Evolutionary conservation across 2,329 filamentous ascomycete species (phyloP), one percentile per base, ranked within the genome.

Genomic region (Chrysoporthe austroafricana): DNA sequence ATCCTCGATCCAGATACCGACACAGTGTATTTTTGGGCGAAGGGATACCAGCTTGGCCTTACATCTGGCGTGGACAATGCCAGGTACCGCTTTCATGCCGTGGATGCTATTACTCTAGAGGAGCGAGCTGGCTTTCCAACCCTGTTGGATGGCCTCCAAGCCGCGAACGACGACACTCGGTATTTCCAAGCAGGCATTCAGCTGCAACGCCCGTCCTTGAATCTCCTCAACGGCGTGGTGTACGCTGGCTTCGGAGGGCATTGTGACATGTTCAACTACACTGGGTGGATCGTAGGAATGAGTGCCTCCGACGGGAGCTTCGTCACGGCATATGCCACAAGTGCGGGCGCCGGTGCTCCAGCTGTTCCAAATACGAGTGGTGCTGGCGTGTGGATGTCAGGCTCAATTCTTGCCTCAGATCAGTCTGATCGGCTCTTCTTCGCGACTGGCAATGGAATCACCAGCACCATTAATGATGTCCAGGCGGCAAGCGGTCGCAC

Each of bases 241-340:
- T 80, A 83, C 62, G 82, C 78, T 16, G 82, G 77, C 1, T 84
- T 85, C 69, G 82, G 82, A 14, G 81, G 81, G 8, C 78, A 84
- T 66, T 84, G 82, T 67, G 82, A 83, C 70, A 73, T 79, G 2
- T 84, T 79, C 73, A 84, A 84, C 66, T 83, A 77, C 64, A 78
- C 77, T 8, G 76, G 77, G 11, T 75, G 76, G 70, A 61, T 78
- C 5, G 43, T 66, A 18, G 71, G 72, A 44, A 75, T 70, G 68
- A 71, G 75, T 8, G 64, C 78, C 18, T 78, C 44, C 73, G 57
- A 71, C 72, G 66, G 73, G 70, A 14, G 74, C 74, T 42, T 75
- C 71, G 68, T 58, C 34, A 58, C 56, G 18, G 56, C 56, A 13
- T 58, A 58, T 58, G 56, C 56, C 34, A 58, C 56, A 11, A 58